Evolutionary conservation across 371 early-diverging fungal species (phyloP).

Genomic region (Mortierella sp.): DNA sequence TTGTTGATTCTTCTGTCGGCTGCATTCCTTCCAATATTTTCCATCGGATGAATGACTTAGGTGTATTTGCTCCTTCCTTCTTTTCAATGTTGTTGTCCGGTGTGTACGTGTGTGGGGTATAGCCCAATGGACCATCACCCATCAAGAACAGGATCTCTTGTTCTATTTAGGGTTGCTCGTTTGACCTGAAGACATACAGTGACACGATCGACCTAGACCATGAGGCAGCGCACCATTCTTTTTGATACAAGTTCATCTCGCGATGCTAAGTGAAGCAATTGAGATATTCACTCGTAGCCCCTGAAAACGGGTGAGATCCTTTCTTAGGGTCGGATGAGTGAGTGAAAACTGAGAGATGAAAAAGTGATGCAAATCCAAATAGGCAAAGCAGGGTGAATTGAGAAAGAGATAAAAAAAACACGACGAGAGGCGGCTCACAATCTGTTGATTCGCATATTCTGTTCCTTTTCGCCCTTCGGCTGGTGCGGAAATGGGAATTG

Average conservation of each 20-base stretch:
- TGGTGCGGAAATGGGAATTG: conserved; percentile 2
- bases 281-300: neutral
- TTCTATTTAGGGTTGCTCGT: no score
- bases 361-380: neutral
- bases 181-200: neutral
- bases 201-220: neutral
- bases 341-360: neutral
- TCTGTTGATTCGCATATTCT: neutral
- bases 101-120: neutral
- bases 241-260: neutral
- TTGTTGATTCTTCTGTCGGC: neutral
- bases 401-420: neutral
- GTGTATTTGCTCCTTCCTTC: neutral
- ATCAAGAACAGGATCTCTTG: no score
- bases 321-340: neutral
- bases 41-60: neutral
- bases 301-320: neutral
- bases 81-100: neutral
- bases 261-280: neutral
- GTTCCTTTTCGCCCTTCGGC: neutral
- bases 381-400: neutral
- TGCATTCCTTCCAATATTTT: conserved; percentile 9
- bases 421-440: neutral
- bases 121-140: neutral
- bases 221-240: neutral